A percentile compares a stretch with the other conserved stretches of the same genome.
These are phyloP conservation scores for Epichloe brachyelytri DNA, from an alignment of 2,329 filamentous ascomycete genomes.

Conservation along the genomic window DNA sequence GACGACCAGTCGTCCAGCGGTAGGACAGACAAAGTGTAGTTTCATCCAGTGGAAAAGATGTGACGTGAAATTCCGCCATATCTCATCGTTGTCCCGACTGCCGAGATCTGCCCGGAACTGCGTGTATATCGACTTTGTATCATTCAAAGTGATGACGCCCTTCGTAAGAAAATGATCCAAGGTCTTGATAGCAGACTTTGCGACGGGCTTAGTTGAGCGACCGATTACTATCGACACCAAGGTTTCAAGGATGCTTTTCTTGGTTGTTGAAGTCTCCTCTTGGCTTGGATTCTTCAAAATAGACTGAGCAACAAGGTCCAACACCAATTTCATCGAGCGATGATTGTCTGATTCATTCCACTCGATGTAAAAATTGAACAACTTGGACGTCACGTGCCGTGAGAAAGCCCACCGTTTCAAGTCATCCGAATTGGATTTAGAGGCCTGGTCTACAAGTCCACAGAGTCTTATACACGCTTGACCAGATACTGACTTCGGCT, in stretches of 20 bases:
- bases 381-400: conserved; percentile 29
- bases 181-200: conserved; percentile 57
- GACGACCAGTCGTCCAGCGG: conserved; percentile 48
- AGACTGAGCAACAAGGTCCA: conserved; percentile 43
- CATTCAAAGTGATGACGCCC: conserved; percentile 35
- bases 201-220: conserved; percentile 47
- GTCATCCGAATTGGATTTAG: conserved; percentile 30
- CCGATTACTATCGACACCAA: conserved; percentile 47
- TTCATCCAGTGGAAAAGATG: conserved; percentile 43
- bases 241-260: conserved; percentile 32
- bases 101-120: conserved; percentile 19
- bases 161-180: conserved; percentile 55
- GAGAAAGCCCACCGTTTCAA: conserved; percentile 40
- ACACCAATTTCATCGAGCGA: conserved; percentile 48
- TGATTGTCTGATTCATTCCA: conserved; percentile 56
- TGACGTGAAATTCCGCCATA: conserved; percentile 38
- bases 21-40: conserved; percentile 43
- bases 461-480: conserved; percentile 46
- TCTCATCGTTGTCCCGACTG: conserved; percentile 9
- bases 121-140: conserved; percentile 32
- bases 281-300: conserved; percentile 35
- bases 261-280: conserved; percentile 24
- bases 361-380: conserved; percentile 52
- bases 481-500: conserved; percentile 41
- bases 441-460: conserved; percentile 47